Evolutionary conservation across 2,329 filamentous ascomycete species (phyloP).

Genomic region (Scytalidium sp.): DNA sequence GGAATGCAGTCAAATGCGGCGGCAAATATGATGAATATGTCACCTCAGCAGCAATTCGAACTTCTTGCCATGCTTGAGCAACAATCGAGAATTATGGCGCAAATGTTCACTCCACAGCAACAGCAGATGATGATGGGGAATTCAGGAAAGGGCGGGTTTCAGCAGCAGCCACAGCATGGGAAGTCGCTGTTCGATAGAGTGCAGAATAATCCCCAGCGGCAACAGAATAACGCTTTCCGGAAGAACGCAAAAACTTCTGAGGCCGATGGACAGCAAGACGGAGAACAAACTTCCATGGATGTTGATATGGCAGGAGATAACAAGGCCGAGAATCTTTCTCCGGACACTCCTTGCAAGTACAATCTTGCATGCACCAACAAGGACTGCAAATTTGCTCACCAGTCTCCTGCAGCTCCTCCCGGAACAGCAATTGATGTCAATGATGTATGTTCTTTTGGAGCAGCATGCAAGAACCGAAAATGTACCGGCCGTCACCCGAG

Average conservation of each 20-base stretch:
- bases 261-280: slow-evolving; percentile 17
- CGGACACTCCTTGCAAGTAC: slow-evolving; percentile 79
- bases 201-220: slow-evolving; percentile 36
- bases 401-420: slow-evolving; percentile 84
- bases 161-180: slow-evolving; percentile 39
- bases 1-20: slow-evolving; percentile 35
- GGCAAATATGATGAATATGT: slow-evolving; percentile 50
- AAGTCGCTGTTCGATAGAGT: slow-evolving; percentile 75
- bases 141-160: slow-evolving; percentile 42
- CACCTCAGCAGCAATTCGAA: slow-evolving; percentile 67
- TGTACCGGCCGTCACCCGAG: slow-evolving; percentile 91
- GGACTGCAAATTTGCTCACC: slow-evolving; percentile 90
- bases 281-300: slow-evolving; percentile 43
- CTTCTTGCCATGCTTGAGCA: slow-evolving; percentile 79
- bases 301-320: slow-evolving; percentile 60
- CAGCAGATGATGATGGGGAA: slow-evolving; percentile 55
- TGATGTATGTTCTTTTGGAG: slow-evolving; percentile 80
- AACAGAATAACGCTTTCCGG: slow-evolving; percentile 17
- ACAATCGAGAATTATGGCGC: slow-evolving; percentile 81
- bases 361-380: slow-evolving; percentile 85
- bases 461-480: slow-evolving; percentile 93
- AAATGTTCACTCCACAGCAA: slow-evolving; percentile 54
- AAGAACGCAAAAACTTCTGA: slow-evolving; percentile 11
- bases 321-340: slow-evolving; percentile 49
- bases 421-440: slow-evolving; percentile 74